A percentile compares a stretch with the other conserved stretches of the same genome.
Evolutionary conservation across 2,329 filamentous ascomycete genomes (phyloP).

Genomic region (Neophaeococcomyces aloes): DNA sequence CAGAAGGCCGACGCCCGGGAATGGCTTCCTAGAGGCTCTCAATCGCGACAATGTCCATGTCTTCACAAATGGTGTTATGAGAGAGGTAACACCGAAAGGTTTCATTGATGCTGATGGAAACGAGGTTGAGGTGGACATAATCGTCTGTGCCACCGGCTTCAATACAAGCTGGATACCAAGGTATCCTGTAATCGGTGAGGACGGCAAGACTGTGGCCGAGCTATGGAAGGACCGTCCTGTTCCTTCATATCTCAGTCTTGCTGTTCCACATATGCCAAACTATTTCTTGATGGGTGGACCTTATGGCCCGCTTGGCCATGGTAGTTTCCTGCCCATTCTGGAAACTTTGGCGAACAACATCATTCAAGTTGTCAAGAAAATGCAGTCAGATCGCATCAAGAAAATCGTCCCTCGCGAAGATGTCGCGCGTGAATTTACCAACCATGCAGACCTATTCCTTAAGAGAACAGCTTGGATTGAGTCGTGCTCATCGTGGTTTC

Average conservation of each 20-base stretch:
- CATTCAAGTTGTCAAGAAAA: conserved; percentile 15
- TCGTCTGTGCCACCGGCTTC: conserved; percentile 18
- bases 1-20: conserved; percentile 33
- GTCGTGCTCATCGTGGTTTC: conserved; percentile 8
- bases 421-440: conserved; percentile 26
- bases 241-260: conserved; percentile 24
- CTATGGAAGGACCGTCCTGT: conserved; percentile 4
- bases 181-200: conserved; percentile 11
- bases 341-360: conserved; percentile 12
- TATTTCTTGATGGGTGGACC: conserved; percentile 27
- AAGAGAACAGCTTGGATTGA: conserved; percentile 20
- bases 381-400: conserved; percentile 17
- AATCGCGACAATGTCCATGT: conserved; percentile 36
- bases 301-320: conserved; percentile 24
- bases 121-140: conserved; percentile 19
- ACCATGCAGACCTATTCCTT: conserved; percentile 33
- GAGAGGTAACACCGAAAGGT: conserved; percentile 27
- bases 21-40: conserved; percentile 34
- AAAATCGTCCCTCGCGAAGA: conserved; percentile 14
- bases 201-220: conserved; percentile 9
- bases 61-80: conserved; percentile 30
- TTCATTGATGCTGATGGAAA: conserved; percentile 20
- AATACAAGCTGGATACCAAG: conserved; percentile 14
- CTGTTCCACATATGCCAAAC: conserved; percentile 13
- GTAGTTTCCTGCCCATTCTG: conserved; percentile 11